Percentiles rank a stretch among this genome's conserved stretches.
phyloP scores from a whole-genome alignment of 768 basidiomycete genomes.

The Leccinum subgranulosum region DNA sequence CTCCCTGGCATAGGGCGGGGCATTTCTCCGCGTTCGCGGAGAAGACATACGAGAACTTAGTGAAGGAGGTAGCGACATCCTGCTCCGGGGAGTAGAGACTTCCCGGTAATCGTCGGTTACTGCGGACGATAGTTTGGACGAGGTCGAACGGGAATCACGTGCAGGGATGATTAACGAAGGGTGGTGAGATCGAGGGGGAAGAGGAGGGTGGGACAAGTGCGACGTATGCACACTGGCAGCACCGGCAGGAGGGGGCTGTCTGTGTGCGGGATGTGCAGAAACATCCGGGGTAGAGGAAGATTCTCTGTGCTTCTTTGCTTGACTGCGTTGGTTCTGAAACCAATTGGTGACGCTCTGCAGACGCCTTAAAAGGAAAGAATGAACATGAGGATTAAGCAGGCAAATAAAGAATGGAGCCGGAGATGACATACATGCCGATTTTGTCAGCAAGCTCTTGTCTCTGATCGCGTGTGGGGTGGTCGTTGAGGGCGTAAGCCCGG shows the following conservation, averaged over 20 bases:
- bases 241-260: constrained; percentile 13
- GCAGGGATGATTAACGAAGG: constrained; percentile 29
- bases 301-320: constrained; percentile 68
- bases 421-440: constrained; percentile 69
- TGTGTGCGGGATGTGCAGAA: constrained; percentile 5
- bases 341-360: constrained; percentile 80
- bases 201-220: constrained; percentile 9
- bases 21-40: constrained; percentile 28
- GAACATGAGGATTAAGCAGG: constrained; percentile 25
- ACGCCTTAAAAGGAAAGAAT: constrained; percentile 47
- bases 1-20: constrained; percentile 27
- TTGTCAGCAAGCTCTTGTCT: constrained; percentile 60
- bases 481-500: constrained; percentile 58
- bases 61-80: constrained; percentile 32
- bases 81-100: constrained; percentile 22
- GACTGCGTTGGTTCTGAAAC: constrained; percentile 85
- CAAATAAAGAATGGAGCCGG: constrained; percentile 5
- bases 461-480: constrained; percentile 68
- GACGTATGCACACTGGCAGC: constrained; percentile 8
- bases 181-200: constrained; percentile 30
- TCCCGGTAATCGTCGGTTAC: constrained; percentile 19
- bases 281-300: constrained; percentile 23
- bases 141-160: constrained; percentile 13
- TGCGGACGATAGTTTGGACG: constrained; percentile 11
- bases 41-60: constrained; percentile 27